Percentiles rank a stretch among this genome's conserved stretches.
Evolutionary conservation across 1,284 basidiomycete species (phyloP).

Genomic region (Sanghuangporus baumii): DNA sequence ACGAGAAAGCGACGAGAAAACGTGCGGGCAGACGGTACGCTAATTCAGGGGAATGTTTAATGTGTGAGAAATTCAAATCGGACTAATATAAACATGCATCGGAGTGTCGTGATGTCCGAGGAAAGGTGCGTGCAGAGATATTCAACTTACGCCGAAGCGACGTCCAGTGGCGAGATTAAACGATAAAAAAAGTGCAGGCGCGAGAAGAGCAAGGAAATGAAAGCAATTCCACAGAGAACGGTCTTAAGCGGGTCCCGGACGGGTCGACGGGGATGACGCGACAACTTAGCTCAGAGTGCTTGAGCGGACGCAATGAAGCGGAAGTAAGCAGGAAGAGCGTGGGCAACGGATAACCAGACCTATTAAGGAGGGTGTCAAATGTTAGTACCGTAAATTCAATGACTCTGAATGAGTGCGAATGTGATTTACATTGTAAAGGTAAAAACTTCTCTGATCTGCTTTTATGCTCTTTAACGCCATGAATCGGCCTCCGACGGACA

Average conservation of each 20-base stretch:
- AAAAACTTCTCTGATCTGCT: slow-evolving; percentile 11
- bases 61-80: not conserved
- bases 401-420: not conserved
- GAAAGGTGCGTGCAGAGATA: not conserved
- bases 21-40: not conserved
- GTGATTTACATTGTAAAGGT: slow-evolving; percentile 9
- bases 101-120: not conserved
- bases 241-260: not conserved
- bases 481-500: slow-evolving; percentile 11
- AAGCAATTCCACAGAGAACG: not conserved
- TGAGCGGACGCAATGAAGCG: not conserved
- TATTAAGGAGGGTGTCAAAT: not conserved
- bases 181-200: not conserved
- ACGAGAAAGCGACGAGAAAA: not conserved
- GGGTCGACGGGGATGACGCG: not conserved
- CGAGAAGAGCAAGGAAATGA: not conserved
- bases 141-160: not conserved
- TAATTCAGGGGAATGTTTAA: not conserved
- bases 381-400: not conserved
- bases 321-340: slow-evolving; percentile 14
- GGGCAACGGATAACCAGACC: slow-evolving; percentile 19
- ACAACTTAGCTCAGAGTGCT: not conserved
- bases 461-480: slow-evolving; percentile 2
- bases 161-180: not conserved
- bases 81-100: not conserved